Evolutionary conservation across 2,329 filamentous ascomycete species (phyloP).

Genomic region (Pezicula rhizophila): DNA sequence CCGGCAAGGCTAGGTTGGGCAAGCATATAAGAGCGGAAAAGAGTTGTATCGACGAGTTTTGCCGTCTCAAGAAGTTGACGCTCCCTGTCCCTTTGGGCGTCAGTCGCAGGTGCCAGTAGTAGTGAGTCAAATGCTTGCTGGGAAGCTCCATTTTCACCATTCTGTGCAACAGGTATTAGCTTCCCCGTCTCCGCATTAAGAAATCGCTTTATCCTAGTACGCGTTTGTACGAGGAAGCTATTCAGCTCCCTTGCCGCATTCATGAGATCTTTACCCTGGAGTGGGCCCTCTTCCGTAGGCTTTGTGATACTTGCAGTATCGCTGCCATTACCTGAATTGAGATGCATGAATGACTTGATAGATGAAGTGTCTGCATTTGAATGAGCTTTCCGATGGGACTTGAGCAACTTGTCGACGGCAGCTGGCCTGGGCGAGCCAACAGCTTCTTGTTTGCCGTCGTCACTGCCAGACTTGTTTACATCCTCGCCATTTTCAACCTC

Average conservation of each 20-base stretch:
- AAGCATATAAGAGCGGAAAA: constrained; percentile 95
- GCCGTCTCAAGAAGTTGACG: constrained; percentile 70
- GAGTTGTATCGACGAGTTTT: constrained; percentile 81
- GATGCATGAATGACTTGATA: constrained; percentile 51
- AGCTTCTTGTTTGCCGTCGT: constrained; percentile 11
- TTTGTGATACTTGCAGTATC: constrained; percentile 50
- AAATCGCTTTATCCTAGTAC: constrained; percentile 57
- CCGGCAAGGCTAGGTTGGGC: constrained; percentile 78
- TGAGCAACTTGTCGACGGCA: constrained; percentile 34
- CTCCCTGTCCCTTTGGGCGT: constrained; percentile 53
- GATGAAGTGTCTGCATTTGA: constrained; percentile 44
- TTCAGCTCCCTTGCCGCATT: constrained; percentile 77
- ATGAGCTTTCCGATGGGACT: constrained; percentile 26
- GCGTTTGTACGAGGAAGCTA: constrained; percentile 81
- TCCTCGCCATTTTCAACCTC: constrained; percentile 32
- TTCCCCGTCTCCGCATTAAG: constrained; percentile 58
- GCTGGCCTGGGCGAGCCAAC: constrained; percentile 26
- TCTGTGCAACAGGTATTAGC: constrained; percentile 42
- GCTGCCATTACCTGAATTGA: constrained; percentile 39
- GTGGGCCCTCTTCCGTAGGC: constrained; percentile 41
- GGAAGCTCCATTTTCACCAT: constrained; percentile 33
- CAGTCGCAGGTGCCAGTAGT: constrained; percentile 36
- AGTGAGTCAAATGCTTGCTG: constrained; percentile 51
- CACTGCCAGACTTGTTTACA: constrained; percentile 31
- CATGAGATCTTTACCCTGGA: constrained; percentile 78